These are phyloP conservation scores for Rhinocladiella mackenziei DNA, from an alignment of 2,329 filamentous ascomycete genomes.

Conservation along the genomic window DNA sequence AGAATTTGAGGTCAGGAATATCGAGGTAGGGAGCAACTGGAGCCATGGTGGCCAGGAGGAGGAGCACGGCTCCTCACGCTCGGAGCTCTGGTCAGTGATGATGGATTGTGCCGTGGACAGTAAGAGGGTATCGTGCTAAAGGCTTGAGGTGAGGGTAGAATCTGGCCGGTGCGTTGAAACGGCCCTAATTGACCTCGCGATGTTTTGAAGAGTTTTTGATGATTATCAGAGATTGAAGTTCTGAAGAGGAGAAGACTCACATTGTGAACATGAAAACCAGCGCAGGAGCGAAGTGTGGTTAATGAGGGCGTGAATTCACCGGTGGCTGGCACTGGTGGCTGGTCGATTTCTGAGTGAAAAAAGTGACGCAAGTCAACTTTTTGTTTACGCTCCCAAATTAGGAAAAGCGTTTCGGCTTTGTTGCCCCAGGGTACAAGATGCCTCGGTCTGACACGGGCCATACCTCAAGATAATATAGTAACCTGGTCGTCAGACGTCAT, in stretches of 20 bases:
- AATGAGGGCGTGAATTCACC: background rate
- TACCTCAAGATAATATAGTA: no score
- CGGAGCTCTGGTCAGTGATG: slow-evolving; percentile 9
- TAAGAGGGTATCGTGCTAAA: background rate
- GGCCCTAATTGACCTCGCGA: background rate
- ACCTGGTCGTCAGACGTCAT: no score
- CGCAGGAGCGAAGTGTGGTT: no score
- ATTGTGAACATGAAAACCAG: background rate
- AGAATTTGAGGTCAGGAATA: slow-evolving; percentile 26
- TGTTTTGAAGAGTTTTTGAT: slow-evolving; percentile 1
- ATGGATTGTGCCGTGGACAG: slow-evolving; percentile 5
- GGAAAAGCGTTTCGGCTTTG: background rate
- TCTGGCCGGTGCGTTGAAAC: background rate
- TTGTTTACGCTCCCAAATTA: slow-evolving; percentile 1
- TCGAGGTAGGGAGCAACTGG: slow-evolving; percentile 15
- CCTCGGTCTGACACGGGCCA: no score
- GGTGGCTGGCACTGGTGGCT: slow-evolving; percentile 4
- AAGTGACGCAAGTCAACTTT: slow-evolving; percentile 1
- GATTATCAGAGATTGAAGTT: background rate
- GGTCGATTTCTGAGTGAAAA: background rate
- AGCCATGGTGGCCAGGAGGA: slow-evolving; percentile 21
- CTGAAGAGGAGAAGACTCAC: slow-evolving; percentile 1
- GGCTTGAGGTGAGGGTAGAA: slow-evolving; percentile 3
- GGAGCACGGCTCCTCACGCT: slow-evolving; percentile 6
- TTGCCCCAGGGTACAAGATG: no score